These are phyloP conservation scores for Pterocarpus santalinus DNA, from an alignment of 306 rosid species.

Conservation along the genomic window DNA sequence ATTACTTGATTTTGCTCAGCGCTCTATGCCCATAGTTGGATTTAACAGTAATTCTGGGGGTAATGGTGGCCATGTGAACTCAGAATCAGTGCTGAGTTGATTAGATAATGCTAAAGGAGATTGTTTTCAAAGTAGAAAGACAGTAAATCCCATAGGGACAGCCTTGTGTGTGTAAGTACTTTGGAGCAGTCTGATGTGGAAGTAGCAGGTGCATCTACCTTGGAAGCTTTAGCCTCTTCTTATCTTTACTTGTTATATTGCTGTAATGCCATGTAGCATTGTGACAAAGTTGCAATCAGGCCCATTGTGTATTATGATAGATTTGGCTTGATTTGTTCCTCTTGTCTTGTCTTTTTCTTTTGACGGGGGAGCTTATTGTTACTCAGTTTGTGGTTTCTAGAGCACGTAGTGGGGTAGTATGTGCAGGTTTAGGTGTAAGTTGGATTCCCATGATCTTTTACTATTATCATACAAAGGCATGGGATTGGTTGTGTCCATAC, in stretches of 20 bases:
- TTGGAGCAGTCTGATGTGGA: slow-evolving; percentile 48
- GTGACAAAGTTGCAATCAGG: slow-evolving; percentile 59
- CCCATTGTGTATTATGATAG: slow-evolving; percentile 57
- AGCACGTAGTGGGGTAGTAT: slow-evolving; percentile 54
- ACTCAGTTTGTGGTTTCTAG: slow-evolving; percentile 63
- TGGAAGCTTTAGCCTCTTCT: slow-evolving; percentile 49
- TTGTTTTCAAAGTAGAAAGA: slow-evolving; percentile 35
- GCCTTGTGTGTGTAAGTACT: slow-evolving; percentile 35
- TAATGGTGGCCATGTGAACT: slow-evolving; percentile 60
- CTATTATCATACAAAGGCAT: slow-evolving; percentile 52
- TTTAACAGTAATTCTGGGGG: slow-evolving; percentile 63
- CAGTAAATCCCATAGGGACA: slow-evolving; percentile 36
- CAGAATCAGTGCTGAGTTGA: slow-evolving; percentile 69
- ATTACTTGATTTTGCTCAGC: slow-evolving; percentile 82
- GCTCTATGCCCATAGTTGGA: slow-evolving; percentile 80
- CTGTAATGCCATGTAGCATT: slow-evolving; percentile 50
- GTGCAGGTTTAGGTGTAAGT: slow-evolving; percentile 66
- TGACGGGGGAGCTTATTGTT: slow-evolving; percentile 69
- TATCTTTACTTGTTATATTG: slow-evolving; percentile 46
- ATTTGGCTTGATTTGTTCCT: slow-evolving; percentile 62
- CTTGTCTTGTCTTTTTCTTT: slow-evolving; percentile 51
- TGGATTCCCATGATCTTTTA: slow-evolving; percentile 58
- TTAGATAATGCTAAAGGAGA: slow-evolving; percentile 35
- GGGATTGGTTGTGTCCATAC: slow-evolving; percentile 54
- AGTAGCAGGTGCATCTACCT: slow-evolving; percentile 51